Evolutionary conservation across 192 early-diverging fungal species (phyloP).

Genomic region (Coemansia sp.): DNA sequence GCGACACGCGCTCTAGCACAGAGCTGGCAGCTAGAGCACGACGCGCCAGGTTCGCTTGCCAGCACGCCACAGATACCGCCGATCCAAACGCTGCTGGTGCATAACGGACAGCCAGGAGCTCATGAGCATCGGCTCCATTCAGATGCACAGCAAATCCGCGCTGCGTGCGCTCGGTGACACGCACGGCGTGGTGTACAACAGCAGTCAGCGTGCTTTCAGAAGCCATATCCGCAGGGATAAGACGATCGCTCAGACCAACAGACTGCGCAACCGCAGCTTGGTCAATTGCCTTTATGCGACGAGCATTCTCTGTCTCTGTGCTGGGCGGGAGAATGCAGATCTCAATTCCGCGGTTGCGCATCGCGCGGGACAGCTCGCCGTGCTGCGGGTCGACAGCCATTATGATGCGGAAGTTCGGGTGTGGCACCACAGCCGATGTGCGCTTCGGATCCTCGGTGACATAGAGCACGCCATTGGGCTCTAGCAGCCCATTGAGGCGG

Average conservation of each 20-base stretch:
- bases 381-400: constrained; percentile 91
- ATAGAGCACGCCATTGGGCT: constrained; percentile 82
- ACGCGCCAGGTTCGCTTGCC: constrained; percentile 27
- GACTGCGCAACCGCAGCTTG: constrained; percentile 18
- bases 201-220: constrained; percentile 10
- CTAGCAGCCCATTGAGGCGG: constrained; percentile 90
- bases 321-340: constrained; percentile 55
- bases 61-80: constrained; percentile 13
- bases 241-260: constrained; percentile 11
- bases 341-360: constrained; percentile 98
- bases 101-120: not conserved
- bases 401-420: constrained; percentile 90
- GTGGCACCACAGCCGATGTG: constrained; percentile 66
- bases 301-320: not conserved
- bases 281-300: not conserved
- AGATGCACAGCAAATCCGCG: constrained; percentile 21
- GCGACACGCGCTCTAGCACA: constrained; percentile 9
- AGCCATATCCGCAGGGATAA: not conserved
- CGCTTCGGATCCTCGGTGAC: constrained; percentile 85
- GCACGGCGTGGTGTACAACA: constrained; percentile 35
- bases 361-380: constrained; percentile 94
- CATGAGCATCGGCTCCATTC: not conserved
- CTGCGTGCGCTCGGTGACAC: constrained; percentile 39
- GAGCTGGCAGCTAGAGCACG: not conserved
- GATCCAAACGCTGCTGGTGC: constrained; percentile 20